Evolutionary conservation across 805 yeast species (phyloP).

Genomic region (Lipomyces spencermartinsiae): DNA sequence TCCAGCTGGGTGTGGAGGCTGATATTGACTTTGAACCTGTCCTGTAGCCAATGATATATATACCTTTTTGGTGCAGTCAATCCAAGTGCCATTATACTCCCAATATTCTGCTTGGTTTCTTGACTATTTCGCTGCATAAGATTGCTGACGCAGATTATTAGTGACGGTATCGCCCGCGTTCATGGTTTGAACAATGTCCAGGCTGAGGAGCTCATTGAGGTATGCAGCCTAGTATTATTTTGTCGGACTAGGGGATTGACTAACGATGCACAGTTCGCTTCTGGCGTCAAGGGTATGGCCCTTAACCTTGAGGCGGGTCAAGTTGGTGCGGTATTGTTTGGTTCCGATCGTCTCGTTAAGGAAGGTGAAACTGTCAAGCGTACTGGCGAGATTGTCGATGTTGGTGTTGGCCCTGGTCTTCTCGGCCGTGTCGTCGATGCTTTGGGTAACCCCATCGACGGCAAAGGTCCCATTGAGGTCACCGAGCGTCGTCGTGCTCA

Average conservation of each 20-base stretch:
- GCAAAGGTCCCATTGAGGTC: constrained; percentile 97
- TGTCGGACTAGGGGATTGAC: neutral
- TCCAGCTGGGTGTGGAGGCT: neutral
- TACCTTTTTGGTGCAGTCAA: neutral
- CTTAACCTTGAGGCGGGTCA: constrained; percentile 99
- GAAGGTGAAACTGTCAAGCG: constrained; percentile 99
- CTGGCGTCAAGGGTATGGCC: constrained; percentile 99
- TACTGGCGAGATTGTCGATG: constrained; percentile 99
- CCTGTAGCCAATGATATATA: neutral
- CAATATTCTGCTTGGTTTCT: neutral
- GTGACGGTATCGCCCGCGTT: constrained; percentile 99
- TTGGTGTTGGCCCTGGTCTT: constrained; percentile 97
- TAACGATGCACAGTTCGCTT: constrained; percentile 67
- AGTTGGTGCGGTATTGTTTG: constrained; percentile 99
- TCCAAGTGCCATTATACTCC: neutral
- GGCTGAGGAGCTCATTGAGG: constrained; percentile 98
- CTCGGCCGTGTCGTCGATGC: constrained; percentile 99
- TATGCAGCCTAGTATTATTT: neutral
- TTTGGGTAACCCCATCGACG: constrained; percentile 98
- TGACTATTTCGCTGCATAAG: constrained; percentile 19
- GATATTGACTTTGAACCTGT: neutral
- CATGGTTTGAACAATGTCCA: constrained; percentile 99
- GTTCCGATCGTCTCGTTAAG: constrained; percentile 97
- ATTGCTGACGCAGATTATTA: constrained; percentile 40
- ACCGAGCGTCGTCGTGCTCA: constrained; percentile 91